Conservation (phyloP, 305 asterid genomes). For the Salvia sclarea region DNA sequence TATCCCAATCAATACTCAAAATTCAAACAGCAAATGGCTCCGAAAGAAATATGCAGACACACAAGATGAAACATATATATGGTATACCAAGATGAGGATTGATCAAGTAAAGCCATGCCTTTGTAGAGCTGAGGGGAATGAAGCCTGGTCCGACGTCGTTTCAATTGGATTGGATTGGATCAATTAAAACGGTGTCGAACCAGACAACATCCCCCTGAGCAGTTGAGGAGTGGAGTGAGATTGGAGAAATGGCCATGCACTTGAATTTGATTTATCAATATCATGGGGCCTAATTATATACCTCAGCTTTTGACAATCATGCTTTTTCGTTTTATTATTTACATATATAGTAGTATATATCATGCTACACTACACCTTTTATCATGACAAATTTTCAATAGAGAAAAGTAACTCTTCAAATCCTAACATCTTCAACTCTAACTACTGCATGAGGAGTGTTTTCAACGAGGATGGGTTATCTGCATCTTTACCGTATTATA, state of each 20-base stretch:
- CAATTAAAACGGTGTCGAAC: constrained; percentile 66
- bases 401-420: too few species aligned
- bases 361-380: not conserved
- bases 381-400: too few species aligned
- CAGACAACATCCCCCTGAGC: constrained; percentile 75
- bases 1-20: not conserved
- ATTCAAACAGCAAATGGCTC: not conserved
- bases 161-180: too few species aligned
- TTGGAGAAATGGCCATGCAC: constrained; percentile 45
- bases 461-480: too few species aligned
- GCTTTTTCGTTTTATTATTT: constrained; percentile 1
- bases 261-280: too few species aligned
- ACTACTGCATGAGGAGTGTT: too few species aligned
- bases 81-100: not conserved
- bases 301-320: constrained; percentile 42
- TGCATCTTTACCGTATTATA: too few species aligned
- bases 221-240: not conserved
- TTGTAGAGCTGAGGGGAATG: constrained; percentile 68
- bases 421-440: too few species aligned
- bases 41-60: not conserved
- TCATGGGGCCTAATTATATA: constrained; percentile 37
- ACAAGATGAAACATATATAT: not conserved
- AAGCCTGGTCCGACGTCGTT: constrained; percentile 83
- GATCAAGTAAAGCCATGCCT: not conserved
- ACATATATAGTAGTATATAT: too few species aligned